Evolutionary conservation across 371 early-diverging fungal genomes (phyloP).

Genomic region (Mortierella sp.): DNA sequence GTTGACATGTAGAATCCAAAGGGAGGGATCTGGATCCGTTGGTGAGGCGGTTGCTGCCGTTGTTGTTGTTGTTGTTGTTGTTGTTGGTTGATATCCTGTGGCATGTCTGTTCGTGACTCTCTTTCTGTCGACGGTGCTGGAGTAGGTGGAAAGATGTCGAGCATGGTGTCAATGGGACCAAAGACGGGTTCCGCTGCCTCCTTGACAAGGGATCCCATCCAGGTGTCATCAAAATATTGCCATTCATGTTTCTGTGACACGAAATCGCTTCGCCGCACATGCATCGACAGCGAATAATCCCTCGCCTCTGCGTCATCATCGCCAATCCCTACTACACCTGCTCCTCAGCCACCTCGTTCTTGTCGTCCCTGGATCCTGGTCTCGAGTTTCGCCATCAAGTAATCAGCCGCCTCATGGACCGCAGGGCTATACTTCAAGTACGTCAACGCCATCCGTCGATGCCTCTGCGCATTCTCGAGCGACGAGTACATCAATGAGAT

Average conservation of each 20-base stretch:
- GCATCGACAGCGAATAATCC: constrained; percentile 33
- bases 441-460: constrained; percentile 25
- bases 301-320: neutral
- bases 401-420: constrained; percentile 32
- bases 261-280: constrained; percentile 47
- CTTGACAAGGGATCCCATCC: constrained; percentile 35
- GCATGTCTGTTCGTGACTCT: neutral
- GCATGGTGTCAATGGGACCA: neutral
- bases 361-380: neutral
- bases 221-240: constrained; percentile 33
- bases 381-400: constrained; percentile 11
- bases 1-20: constrained; percentile 32
- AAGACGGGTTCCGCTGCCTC: constrained; percentile 20
- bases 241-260: constrained; percentile 30
- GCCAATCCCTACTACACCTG: neutral
- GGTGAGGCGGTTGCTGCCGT: too few species aligned
- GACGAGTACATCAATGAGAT: constrained; percentile 24
- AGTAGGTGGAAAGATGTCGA: neutral
- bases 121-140: neutral
- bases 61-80: neutral
- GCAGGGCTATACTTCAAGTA: constrained; percentile 29
- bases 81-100: neutral
- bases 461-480: constrained; percentile 16
- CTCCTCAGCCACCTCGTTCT: neutral
- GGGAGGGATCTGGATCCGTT: neutral